Base-by-base conservation (phyloP, 495 filamentous ascomycete species). In the Entonaema liquescens region DNA sequence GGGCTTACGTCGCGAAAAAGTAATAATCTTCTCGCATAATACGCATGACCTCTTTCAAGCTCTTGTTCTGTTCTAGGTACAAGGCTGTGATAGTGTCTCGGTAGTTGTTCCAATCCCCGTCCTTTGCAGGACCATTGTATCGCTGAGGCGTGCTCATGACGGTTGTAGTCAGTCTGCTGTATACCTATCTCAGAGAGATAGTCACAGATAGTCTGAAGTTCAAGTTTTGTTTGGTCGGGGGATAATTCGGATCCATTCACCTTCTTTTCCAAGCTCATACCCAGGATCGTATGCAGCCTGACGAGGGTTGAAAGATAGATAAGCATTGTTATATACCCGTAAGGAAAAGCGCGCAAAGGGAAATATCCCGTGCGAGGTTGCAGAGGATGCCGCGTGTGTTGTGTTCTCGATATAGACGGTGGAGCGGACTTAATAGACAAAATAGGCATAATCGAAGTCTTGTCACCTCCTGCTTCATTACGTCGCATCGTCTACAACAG, bases 1-100 rank as follows among this genome's bases (percentile, higher is more conserved):
- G 28, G 13, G 44, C 70, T 65, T 63, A 75, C 73, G 73, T 76
- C 28, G 73, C 73, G 58, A 52, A 70, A 38, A 76, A 76, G 44
- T 73, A 59, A 38, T 73, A 65, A 21, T 76, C 62, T 56, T 73
- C 70, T 26, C 65, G 63, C 73, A 76, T 76, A 21, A 73, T 66
- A 6, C 62, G 59, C 70, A 73, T 76, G 17, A 76, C 66, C 15
- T 76, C 70, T 55, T 70, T 73, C 12, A 76, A 54, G n/a, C 65
- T 73, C 70, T 73, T 76, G 36, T 73, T 70, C 55, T 73, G 65
- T 19, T 68, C 66, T 17, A 73, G 59, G 21, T 75, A 75, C 12
- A 75, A 12, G 29, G 57, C 36, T 44, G 58, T 66, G 65, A 75
- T 75, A 23, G 62, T 73, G 36, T 68, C 70, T 23, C 70, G 65